A percentile compares a stretch with the other conserved stretches of the same genome.
phyloP scores from a whole-genome alignment of 2,329 filamentous ascomycete species.

The Zymoseptoria crescenta region DNA sequence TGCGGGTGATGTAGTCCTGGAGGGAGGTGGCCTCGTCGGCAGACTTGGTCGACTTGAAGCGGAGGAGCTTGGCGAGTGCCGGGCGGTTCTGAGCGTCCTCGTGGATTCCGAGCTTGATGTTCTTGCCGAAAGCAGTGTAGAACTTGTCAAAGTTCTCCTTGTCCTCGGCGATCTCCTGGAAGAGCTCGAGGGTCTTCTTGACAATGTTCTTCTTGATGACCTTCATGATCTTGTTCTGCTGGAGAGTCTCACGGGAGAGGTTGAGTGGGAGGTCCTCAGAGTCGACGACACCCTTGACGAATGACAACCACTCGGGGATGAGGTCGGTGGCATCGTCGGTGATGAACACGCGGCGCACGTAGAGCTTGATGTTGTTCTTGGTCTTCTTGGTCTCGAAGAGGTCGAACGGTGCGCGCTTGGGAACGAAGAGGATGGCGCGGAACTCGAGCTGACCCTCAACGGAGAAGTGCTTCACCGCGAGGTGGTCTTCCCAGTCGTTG shows the following conservation, averaged over 20 bases:
- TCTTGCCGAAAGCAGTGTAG: constrained; percentile 99
- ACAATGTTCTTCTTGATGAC: constrained; percentile 99
- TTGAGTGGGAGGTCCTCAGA: constrained; percentile 99
- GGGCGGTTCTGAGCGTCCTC: constrained; percentile 97
- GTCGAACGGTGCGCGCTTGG: constrained; percentile 98
- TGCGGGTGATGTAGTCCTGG: constrained; percentile 95
- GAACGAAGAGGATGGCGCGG: constrained; percentile 98
- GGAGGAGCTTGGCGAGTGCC: constrained; percentile 91
- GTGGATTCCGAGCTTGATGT: constrained; percentile 99
- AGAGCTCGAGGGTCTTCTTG: constrained; percentile 99
- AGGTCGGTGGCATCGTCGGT: constrained; percentile 98
- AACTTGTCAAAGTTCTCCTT: constrained; percentile 99
- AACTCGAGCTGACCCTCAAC: constrained; percentile 99
- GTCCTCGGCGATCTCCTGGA: constrained; percentile 97
- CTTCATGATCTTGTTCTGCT: constrained; percentile 99
- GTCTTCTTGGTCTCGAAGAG: constrained; percentile 99
- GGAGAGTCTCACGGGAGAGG: constrained; percentile 98
- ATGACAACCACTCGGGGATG: constrained; percentile 98
- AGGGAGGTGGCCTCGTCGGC: constrained; percentile 96
- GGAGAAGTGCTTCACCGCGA: constrained; percentile 99
- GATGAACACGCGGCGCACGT: constrained; percentile 99
- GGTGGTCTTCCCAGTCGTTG: constrained; percentile 99
- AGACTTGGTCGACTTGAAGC: constrained; percentile 98
- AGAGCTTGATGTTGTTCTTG: constrained; percentile 99
- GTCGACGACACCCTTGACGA: constrained; percentile 99